These are phyloP conservation scores for Penicillium sp. DNA, from an alignment of 2,329 filamentous ascomycete species.

Conservation along the genomic window DNA sequence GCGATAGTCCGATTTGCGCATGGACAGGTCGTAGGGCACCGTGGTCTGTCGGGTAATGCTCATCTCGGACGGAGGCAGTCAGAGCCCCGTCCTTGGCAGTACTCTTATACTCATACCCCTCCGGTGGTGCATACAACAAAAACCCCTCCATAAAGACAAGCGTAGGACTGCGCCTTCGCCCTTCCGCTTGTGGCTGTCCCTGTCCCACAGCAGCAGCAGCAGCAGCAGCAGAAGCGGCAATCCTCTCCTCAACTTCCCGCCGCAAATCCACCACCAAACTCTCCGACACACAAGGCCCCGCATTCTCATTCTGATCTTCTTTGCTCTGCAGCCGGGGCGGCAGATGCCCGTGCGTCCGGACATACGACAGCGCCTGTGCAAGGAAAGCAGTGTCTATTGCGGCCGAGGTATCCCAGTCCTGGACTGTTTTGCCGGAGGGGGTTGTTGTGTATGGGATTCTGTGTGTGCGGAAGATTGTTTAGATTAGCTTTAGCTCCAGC, in stretches of 20 bases:
- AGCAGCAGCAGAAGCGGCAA: neutral
- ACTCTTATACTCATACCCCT: neutral
- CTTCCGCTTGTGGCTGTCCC: neutral
- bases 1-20: constrained; percentile 65
- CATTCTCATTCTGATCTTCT: constrained; percentile 60
- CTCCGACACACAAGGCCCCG: constrained; percentile 44
- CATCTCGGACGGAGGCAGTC: neutral
- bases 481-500: neutral
- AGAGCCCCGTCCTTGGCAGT: too few relatives aligned
- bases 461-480: neutral
- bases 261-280: constrained; percentile 29
- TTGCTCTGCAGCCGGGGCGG: constrained; percentile 57
- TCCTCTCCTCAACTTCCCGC: constrained; percentile 26
- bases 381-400: constrained; percentile 73
- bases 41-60: constrained; percentile 20
- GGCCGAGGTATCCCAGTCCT: constrained; percentile 91
- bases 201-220: neutral
- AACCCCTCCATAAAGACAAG: constrained; percentile 87
- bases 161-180: constrained; percentile 22
- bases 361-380: constrained; percentile 66
- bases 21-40: constrained; percentile 31
- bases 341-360: constrained; percentile 63
- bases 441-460: constrained; percentile 52
- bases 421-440: constrained; percentile 57
- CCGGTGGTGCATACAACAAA: constrained; percentile 67